phyloP scores from a whole-genome alignment of 2,329 filamentous ascomycete species.

The Phyllosticta citrichinensis region DNA sequence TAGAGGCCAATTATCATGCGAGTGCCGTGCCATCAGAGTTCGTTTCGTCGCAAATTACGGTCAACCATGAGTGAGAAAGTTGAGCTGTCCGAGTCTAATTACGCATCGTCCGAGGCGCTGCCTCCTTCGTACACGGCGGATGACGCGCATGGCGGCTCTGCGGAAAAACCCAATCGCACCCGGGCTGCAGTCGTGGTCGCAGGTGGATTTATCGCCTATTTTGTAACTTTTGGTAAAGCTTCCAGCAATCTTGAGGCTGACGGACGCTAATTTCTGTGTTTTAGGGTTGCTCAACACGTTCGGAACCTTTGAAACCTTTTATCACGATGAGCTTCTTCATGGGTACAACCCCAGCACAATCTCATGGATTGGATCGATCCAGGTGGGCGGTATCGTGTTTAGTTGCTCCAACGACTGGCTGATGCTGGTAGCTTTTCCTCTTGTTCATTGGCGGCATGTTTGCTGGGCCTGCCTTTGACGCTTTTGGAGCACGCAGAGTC shows the following conservation, averaged over 20 bases:
- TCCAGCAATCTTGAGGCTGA: neutral
- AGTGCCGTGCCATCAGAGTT: neutral
- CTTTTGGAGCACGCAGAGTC: constrained; percentile 45
- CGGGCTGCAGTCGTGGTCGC: neutral
- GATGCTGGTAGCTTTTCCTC: constrained; percentile 4
- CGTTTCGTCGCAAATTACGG: neutral
- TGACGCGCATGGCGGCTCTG: neutral
- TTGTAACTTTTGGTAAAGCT: neutral
- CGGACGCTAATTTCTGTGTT: constrained; percentile 11
- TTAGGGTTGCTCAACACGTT: constrained; percentile 36
- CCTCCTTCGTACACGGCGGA: neutral
- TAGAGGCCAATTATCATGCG: neutral
- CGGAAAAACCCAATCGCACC: neutral
- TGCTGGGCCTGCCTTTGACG: constrained; percentile 49
- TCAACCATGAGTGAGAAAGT: neutral
- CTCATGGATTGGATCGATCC: constrained; percentile 40
- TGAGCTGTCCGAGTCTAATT: neutral
- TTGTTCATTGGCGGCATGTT: constrained; percentile 38
- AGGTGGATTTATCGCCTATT: neutral
- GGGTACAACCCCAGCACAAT: constrained; percentile 33
- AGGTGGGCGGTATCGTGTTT: constrained; percentile 19
- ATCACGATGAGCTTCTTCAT: constrained; percentile 32
- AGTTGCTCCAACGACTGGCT: neutral
- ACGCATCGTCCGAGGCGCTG: neutral
- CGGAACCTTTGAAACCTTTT: constrained; percentile 41